These are phyloP conservation scores for Myxozyma mucilagina DNA, from an alignment of 805 yeast species.

Conservation along the genomic window DNA sequence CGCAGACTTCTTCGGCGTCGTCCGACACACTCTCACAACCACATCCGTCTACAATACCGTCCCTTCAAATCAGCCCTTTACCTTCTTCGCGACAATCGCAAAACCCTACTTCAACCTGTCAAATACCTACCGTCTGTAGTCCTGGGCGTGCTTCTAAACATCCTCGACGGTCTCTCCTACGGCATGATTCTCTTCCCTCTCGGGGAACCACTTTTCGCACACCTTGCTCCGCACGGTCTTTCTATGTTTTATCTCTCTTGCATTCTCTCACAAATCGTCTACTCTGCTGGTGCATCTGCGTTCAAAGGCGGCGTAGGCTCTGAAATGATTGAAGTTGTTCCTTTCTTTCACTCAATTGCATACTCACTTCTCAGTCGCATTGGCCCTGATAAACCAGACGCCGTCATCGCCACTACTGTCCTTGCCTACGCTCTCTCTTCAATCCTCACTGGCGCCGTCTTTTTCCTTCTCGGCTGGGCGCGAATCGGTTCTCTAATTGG, in stretches of 20 bases:
- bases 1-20: not conserved
- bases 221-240: slow-evolving; percentile 82
- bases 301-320: slow-evolving; percentile 92
- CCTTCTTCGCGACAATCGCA: not conserved
- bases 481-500: slow-evolving; percentile 84
- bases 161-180: slow-evolving; percentile 89
- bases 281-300: slow-evolving; percentile 86
- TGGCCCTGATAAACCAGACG: slow-evolving; percentile 49
- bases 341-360: slow-evolving; percentile 96
- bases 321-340: slow-evolving; percentile 99
- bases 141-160: slow-evolving; percentile 79
- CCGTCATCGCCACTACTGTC: slow-evolving; percentile 78
- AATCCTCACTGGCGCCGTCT: slow-evolving; percentile 80
- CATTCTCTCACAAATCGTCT: slow-evolving; percentile 83
- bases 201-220: slow-evolving; percentile 72
- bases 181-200: slow-evolving; percentile 98
- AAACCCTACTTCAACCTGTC: slow-evolving; percentile 3
- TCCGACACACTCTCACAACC: not conserved
- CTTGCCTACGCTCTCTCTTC: slow-evolving; percentile 82
- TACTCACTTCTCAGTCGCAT: slow-evolving; percentile 59
- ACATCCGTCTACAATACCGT: not conserved
- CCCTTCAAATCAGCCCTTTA: too few species aligned
- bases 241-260: slow-evolving; percentile 94
- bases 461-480: slow-evolving; percentile 73
- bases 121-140: slow-evolving; percentile 72